phyloP scores from a whole-genome alignment of 371 early-diverging fungal genomes.

The Mucor indicus region DNA sequence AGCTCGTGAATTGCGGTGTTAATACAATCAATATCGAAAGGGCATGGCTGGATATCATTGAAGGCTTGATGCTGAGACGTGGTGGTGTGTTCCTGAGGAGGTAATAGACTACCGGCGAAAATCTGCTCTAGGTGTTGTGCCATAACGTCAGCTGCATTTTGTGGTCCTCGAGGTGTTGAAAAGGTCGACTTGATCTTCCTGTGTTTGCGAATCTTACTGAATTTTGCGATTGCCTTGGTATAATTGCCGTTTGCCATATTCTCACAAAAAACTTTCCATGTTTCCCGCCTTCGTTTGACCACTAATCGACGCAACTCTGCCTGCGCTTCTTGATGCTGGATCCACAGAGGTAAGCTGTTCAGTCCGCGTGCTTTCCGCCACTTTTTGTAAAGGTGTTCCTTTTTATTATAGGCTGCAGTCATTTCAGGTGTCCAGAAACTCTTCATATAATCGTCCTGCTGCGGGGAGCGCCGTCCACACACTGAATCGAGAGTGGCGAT shows the following conservation, averaged over 20 bases:
- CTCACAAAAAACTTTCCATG: not conserved
- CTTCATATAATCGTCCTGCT: not conserved
- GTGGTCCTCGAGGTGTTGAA: not conserved
- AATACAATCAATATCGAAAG: too few species aligned
- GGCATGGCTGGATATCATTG: too few species aligned
- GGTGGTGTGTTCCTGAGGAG: too few species aligned
- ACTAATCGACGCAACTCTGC: not conserved
- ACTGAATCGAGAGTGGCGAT: not conserved
- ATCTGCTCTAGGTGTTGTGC: not conserved
- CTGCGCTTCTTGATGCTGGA: not conserved
- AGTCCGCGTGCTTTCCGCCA: not conserved
- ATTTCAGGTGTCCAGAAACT: not conserved
- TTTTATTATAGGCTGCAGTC: not conserved
- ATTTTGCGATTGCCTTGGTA: not conserved
- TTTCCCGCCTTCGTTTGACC: not conserved
- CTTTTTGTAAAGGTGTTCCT: not conserved
- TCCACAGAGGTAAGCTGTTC: not conserved
- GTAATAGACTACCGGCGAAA: too few species aligned
- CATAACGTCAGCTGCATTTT: not conserved
- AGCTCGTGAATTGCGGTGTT: too few species aligned
- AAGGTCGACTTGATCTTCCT: not conserved
- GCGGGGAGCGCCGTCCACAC: not conserved
- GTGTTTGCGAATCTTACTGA: not conserved
- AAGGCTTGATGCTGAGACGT: too few species aligned
- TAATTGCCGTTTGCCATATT: not conserved